These are phyloP conservation scores for Hypoxylon sp. DNA, from an alignment of 2,329 filamentous ascomycete species.

Conservation along the genomic window DNA sequence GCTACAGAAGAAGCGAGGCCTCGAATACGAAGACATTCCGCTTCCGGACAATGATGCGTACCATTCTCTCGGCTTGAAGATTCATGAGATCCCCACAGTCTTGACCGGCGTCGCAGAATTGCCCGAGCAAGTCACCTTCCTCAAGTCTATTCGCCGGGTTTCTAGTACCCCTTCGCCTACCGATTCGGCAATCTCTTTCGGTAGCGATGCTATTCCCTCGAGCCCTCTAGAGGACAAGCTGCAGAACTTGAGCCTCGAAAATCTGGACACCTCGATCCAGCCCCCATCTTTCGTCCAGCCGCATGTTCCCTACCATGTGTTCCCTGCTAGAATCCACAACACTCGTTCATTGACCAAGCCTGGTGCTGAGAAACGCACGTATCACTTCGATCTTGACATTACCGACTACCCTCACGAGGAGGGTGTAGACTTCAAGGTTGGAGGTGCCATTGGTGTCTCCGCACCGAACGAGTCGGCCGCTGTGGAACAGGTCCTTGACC, in stretches of 20 bases:
- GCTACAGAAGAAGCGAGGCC: slow-evolving; percentile 53
- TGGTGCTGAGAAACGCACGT: slow-evolving; percentile 95
- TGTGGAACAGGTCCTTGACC: slow-evolving; percentile 85
- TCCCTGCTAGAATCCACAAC: slow-evolving; percentile 85
- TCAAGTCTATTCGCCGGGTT: slow-evolving; percentile 64
- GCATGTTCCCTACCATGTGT: slow-evolving; percentile 92
- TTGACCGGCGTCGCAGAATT: slow-evolving; percentile 76
- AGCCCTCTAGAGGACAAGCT: slow-evolving; percentile 34
- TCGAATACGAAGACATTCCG: slow-evolving; percentile 62
- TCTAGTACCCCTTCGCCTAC: slow-evolving; percentile 53
- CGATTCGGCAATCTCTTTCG: slow-evolving; percentile 59
- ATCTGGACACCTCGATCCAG: slow-evolving; percentile 68
- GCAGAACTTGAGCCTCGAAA: slow-evolving; percentile 49
- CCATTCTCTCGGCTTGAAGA: slow-evolving; percentile 77
- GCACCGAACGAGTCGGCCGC: slow-evolving; percentile 81
- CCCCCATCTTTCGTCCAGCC: slow-evolving; percentile 92
- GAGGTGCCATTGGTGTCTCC: slow-evolving; percentile 91
- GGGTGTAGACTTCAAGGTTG: slow-evolving; percentile 91
- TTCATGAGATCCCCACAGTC: slow-evolving; percentile 76
- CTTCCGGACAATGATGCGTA: slow-evolving; percentile 87
- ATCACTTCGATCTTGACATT: slow-evolving; percentile 96
- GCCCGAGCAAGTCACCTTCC: slow-evolving; percentile 77
- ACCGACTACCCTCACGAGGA: slow-evolving; percentile 92
- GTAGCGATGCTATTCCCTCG: slow-evolving; percentile 49
- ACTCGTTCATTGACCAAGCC: slow-evolving; percentile 85